Percentiles rank a stretch among this genome's conserved stretches.
Conservation (phyloP, 1,284 basidiomycete genomes). For the Fomitopsis schrenkii region DNA sequence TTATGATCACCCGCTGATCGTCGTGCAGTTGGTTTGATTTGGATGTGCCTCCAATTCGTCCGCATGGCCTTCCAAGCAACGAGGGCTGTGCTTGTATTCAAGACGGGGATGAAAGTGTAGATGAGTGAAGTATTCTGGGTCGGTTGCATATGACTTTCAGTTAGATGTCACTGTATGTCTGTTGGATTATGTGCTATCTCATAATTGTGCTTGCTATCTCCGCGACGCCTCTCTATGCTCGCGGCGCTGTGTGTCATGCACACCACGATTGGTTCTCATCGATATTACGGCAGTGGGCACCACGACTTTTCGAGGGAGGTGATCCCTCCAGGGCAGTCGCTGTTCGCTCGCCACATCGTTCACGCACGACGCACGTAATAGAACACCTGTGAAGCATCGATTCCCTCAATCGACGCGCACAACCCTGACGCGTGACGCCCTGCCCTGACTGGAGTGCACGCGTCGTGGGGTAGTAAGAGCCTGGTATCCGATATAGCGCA, state of each 20-base stretch:
- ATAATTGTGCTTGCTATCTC: neutral
- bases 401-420: too few species aligned
- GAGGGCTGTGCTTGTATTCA: slow-evolving; percentile 47
- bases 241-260: neutral
- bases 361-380: too few species aligned
- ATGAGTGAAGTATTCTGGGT: neutral
- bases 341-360: too few species aligned
- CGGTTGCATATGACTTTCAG: neutral
- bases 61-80: slow-evolving; percentile 53
- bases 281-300: too few species aligned
- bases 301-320: too few species aligned
- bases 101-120: slow-evolving; percentile 31
- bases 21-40: slow-evolving; percentile 58
- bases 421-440: neutral
- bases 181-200: neutral
- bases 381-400: too few species aligned
- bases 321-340: too few species aligned
- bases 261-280: too few species aligned
- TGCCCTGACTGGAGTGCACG: neutral
- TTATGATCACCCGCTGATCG: slow-evolving; percentile 7
- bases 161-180: neutral
- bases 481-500: too few species aligned
- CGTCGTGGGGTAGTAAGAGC: neutral
- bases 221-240: neutral
- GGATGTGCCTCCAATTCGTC: slow-evolving; percentile 58